Evolutionary conservation across 2,329 filamentous ascomycete genomes (phyloP), one percentile per base, ranked within the genome.

Genomic region (Helotiales sp.): DNA sequence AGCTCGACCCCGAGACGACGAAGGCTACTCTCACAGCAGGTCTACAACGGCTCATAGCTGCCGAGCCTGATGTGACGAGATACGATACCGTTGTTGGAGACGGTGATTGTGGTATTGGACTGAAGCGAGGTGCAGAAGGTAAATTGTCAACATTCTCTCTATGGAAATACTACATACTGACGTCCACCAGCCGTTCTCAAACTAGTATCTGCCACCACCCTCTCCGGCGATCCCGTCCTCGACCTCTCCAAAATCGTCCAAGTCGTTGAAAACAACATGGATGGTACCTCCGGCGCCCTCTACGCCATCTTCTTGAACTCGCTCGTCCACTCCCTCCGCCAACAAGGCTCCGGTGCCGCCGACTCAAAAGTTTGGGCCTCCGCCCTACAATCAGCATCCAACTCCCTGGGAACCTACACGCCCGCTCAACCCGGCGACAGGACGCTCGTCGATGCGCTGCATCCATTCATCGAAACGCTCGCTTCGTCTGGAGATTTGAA

Each of bases 371-470:
- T 84, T 32, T 91, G 89, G 89, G 85, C 71, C 2, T 63, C 69
- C 55, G 94, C 93, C 0, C 83, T 97, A 15, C 83, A 89, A 70
- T 85, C 88, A 72, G 92, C 93, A 62, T 87, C 91, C 69, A 83
- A 89, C 22, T 88, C 90, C 1, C 82, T 99, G 65, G 86, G 85
- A 40, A 91, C 85, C 76, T 98, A 98, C 79, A 99, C 96, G 1
- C 94, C 95, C 0, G 96, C 96, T 0, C 88, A 90, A 62, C 91
- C 91, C 0, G 96, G 96, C 30, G 96, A 99, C 78, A 86, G 96
- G 60, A 99, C 96, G 0, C 82, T 98, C 40, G 87, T 98, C 37
- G 96, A 99, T 79, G 93, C 95, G 1, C 83, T 99, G 59, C 87
- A 92, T 69, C 96, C 96, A 1, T 99, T 98, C 77, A 89, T 96